These are phyloP conservation scores for Oryza nivara DNA, from an alignment of 176 grass and related monocot species.

Conservation along the genomic window DNA sequence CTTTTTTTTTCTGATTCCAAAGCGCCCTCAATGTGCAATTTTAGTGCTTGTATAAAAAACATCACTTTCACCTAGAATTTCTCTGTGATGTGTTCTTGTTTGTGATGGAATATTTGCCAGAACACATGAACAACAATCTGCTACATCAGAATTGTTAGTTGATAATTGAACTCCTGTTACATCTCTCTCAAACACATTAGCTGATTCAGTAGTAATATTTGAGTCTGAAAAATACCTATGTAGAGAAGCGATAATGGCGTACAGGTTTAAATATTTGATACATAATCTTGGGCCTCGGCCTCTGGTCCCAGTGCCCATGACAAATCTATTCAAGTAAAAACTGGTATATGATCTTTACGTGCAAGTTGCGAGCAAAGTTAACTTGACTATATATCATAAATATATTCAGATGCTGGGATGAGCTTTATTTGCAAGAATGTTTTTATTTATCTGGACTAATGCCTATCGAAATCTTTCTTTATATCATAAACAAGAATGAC, in stretches of 20 bases:
- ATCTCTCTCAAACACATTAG: neutral
- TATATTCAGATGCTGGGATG: neutral
- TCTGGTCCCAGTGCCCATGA: too few relatives aligned
- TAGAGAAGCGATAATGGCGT: neutral
- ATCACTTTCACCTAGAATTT: neutral
- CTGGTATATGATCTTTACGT: too few relatives aligned
- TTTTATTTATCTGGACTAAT: slow-evolving; percentile 5
- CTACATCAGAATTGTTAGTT: neutral
- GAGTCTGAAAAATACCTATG: neutral
- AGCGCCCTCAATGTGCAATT: neutral
- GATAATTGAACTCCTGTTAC: neutral
- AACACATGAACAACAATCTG: neutral
- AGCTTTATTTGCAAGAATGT: neutral
- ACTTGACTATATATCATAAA: neutral
- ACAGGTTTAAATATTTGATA: neutral
- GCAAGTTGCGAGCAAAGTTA: neutral
- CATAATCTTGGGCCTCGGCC: too few relatives aligned
- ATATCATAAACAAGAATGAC: neutral
- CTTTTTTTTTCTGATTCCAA: neutral
- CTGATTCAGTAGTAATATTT: neutral
- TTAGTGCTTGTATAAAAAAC: neutral
- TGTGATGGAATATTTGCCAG: neutral
- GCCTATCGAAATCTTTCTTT: neutral
- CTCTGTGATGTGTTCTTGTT: neutral
- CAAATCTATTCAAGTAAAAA: neutral